A percentile compares a stretch with the other conserved stretches of the same genome.
phyloP scores from a whole-genome alignment of 805 yeast species.

The Wickerhamomyces xylosicus region DNA sequence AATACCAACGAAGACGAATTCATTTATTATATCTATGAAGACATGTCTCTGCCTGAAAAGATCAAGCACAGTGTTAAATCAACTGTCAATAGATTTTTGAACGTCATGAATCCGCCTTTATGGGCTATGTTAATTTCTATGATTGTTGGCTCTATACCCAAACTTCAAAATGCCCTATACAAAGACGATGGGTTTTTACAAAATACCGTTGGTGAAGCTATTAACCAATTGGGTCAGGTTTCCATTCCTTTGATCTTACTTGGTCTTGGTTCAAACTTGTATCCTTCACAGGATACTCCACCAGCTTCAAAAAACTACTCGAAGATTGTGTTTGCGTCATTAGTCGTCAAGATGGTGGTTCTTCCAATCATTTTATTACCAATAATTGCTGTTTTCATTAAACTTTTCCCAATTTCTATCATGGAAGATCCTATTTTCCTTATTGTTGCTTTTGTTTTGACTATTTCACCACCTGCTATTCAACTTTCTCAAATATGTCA shows the following conservation, averaged over 20 bases:
- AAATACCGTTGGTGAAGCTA: slow-evolving; percentile 54
- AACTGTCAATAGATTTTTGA: slow-evolving; percentile 17
- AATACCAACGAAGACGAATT: background rate
- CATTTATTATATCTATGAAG: background rate
- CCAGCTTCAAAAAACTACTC: slow-evolving; percentile 53
- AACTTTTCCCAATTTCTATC: slow-evolving; percentile 53
- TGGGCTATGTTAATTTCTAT: slow-evolving; percentile 67
- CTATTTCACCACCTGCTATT: slow-evolving; percentile 77
- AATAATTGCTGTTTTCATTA: slow-evolving; percentile 51
- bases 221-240: slow-evolving; percentile 59
- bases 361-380: slow-evolving; percentile 66
- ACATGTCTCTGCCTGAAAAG: background rate
- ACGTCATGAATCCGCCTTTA: slow-evolving; percentile 72
- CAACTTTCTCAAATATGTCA: slow-evolving; percentile 77
- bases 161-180: slow-evolving; percentile 46
- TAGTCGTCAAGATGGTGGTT: slow-evolving; percentile 67
- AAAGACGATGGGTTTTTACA: slow-evolving; percentile 49
- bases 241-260: slow-evolving; percentile 70
- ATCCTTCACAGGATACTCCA: slow-evolving; percentile 59
- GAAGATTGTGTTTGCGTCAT: slow-evolving; percentile 58
- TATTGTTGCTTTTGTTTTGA: slow-evolving; percentile 64
- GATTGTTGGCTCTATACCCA: slow-evolving; percentile 57
- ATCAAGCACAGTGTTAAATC: background rate
- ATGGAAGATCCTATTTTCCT: slow-evolving; percentile 75
- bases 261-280: slow-evolving; percentile 69